Evolutionary conservation across 2,329 filamentous ascomycete species (phyloP), one percentile per base, ranked within the genome.

Genomic region (Aspergillus aculeatus): DNA sequence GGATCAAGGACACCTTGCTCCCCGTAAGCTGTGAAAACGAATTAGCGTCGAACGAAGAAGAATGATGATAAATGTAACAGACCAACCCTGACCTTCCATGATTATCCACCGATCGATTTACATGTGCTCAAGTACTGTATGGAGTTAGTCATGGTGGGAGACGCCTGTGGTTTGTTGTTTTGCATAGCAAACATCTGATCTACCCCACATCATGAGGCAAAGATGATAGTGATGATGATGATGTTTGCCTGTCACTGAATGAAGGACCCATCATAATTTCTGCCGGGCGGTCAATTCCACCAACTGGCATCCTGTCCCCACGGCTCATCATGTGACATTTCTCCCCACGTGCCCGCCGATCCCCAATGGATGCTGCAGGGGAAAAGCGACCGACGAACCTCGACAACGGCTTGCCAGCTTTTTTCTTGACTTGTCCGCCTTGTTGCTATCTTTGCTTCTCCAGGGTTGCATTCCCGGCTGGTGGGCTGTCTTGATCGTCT

Each of bases 261-360:
- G 16, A 16, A 35, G 32, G 14, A 35, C 38, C 38, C 38, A 16
- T 44, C 38, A 19, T 44, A 19, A 19, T 16, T 44, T 44, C 38
- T 44, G 38, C 38, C 38, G 41, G 53, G 53, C 53, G 53, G 53
- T 47, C 16, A 48, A 16, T 2, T 4, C 23, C 21, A 9, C 16
- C 26, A 19, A 31, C 10, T 38, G n/a, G 10, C 14, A 4, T 7
- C 38, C 47, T 35, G 21, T 47, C n/a, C 47, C 41, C 47, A 14
- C 41, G 53, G 53, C 19, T 35, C 32, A 16, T 29, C 38, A 48
- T 41, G 52, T 26, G 38, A 54, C 23, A n/a, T n/a, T 44, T 24
- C 41, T 50, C 56, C 54, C 60, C 60, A 62, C 60, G 60, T 62
- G 60, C 60, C 54, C 29, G 59, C 52, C 29, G 59, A 59, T 62